phyloP scores from a whole-genome alignment of 1,284 basidiomycete species.

The Moesziomyces antarcticus region DNA sequence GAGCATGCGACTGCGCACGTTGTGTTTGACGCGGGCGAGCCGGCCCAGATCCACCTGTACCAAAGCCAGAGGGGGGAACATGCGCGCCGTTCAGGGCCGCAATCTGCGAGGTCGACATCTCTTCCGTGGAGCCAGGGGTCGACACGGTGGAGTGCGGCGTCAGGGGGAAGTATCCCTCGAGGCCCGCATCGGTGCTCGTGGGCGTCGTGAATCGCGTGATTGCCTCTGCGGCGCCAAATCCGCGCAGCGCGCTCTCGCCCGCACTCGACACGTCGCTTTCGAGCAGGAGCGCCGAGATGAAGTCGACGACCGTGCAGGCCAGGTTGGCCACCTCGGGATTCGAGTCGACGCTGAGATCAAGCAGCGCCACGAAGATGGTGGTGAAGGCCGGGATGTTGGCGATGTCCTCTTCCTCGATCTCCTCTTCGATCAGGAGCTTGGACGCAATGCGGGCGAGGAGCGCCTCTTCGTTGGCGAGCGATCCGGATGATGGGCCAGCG shows the following conservation, averaged over 20 bases:
- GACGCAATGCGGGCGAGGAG: constrained; percentile 77
- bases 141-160: constrained; percentile 62
- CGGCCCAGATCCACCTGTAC: constrained; percentile 41
- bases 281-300: constrained; percentile 86
- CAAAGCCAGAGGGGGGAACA: constrained; percentile 41
- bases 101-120: constrained; percentile 43
- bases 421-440: constrained; percentile 74
- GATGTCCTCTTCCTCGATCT: constrained; percentile 82
- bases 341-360: constrained; percentile 92
- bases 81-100: constrained; percentile 36
- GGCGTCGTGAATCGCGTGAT: constrained; percentile 58
- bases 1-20: constrained; percentile 69
- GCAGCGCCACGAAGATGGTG: constrained; percentile 87
- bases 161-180: constrained; percentile 70
- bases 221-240: constrained; percentile 39
- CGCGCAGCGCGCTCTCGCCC: constrained; percentile 35
- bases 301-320: constrained; percentile 91
- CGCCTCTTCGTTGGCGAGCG: constrained; percentile 71
- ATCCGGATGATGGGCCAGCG: constrained; percentile 10
- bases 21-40: constrained; percentile 25
- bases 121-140: constrained; percentile 67
- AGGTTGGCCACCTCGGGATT: constrained; percentile 90
- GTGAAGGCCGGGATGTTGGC: constrained; percentile 84
- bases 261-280: constrained; percentile 81
- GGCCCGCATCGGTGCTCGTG: constrained; percentile 47